phyloP scores from a whole-genome alignment of 768 basidiomycete genomes.

The Russula abietina region DNA sequence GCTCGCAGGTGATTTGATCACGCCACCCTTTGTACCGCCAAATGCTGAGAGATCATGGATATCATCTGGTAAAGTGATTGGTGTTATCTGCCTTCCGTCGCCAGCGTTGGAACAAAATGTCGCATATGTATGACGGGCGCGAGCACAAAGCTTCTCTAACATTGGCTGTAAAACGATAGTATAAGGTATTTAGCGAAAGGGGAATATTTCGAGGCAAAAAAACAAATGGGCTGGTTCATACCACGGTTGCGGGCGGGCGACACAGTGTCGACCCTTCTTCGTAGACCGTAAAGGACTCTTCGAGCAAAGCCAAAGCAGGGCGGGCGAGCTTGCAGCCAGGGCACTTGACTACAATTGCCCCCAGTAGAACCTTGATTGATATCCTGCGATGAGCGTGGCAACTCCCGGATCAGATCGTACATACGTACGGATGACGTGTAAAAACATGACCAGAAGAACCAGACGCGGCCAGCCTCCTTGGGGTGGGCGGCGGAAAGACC shows the following conservation, averaged over 20 bases:
- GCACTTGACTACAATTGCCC: constrained; percentile 42
- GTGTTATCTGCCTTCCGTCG: background rate
- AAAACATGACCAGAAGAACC: constrained; percentile 49
- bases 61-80: background rate
- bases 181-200: background rate
- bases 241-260: constrained; percentile 29
- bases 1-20: constrained; percentile 18
- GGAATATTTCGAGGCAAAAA: background rate
- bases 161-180: constrained; percentile 28
- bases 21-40: constrained; percentile 17
- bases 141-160: constrained; percentile 35
- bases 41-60: constrained; percentile 21
- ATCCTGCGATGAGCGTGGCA: background rate
- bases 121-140: constrained; percentile 34
- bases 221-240: background rate
- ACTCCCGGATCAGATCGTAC: background rate
- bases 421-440: constrained; percentile 44
- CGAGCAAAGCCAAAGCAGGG: constrained; percentile 38
- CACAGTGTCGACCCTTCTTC: constrained; percentile 38
- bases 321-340: constrained; percentile 40
- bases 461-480: constrained; percentile 32
- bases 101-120: constrained; percentile 21
- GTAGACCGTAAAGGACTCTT: constrained; percentile 37
- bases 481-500: constrained; percentile 37
- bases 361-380: constrained; percentile 38